Percentiles rank a stretch among this genome's conserved stretches.
Conservation (phyloP, 768 basidiomycete species). For the Psilocybe cubensis region DNA sequence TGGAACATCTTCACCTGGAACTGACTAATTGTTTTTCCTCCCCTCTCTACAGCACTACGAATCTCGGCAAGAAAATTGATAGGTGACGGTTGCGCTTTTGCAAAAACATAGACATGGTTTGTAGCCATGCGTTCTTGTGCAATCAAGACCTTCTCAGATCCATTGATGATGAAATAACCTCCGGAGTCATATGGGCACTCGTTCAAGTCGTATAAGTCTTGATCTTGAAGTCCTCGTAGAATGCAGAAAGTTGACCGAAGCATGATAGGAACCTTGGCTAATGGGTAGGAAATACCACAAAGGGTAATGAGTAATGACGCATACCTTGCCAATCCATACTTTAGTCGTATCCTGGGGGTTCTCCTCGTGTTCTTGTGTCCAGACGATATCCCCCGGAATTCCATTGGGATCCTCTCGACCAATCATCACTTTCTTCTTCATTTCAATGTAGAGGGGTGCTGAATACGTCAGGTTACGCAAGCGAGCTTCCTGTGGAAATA, state of each 20-base stretch:
- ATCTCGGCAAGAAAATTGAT: slow-evolving; percentile 97
- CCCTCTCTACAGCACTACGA: slow-evolving; percentile 95
- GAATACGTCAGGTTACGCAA: slow-evolving; percentile 96
- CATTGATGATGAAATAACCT: slow-evolving; percentile 99
- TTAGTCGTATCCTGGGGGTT: slow-evolving; percentile 69
- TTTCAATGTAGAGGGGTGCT: slow-evolving; percentile 93
- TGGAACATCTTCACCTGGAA: slow-evolving; percentile 99
- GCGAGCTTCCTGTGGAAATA: slow-evolving; percentile 97
- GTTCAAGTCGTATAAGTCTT: slow-evolving; percentile 87
- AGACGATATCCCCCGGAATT: slow-evolving; percentile 77
- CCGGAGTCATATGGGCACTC: slow-evolving; percentile 99
- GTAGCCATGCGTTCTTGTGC: slow-evolving; percentile 99
- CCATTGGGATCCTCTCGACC: slow-evolving; percentile 84
- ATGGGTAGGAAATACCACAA: slow-evolving; percentile 9
- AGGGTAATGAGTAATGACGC: slow-evolving; percentile 22
- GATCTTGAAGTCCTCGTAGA: slow-evolving; percentile 75
- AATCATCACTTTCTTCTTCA: slow-evolving; percentile 82
- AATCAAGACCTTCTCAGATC: slow-evolving; percentile 99
- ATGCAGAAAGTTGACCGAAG: slow-evolving; percentile 95
- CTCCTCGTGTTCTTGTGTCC: slow-evolving; percentile 76
- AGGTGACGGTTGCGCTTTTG: slow-evolving; percentile 95
- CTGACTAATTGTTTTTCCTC: slow-evolving; percentile 96
- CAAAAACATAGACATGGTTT: slow-evolving; percentile 99
- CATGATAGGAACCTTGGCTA: slow-evolving; percentile 94
- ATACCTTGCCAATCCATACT: slow-evolving; percentile 94